Evolutionary conservation across 352 stramenopile genomes (phyloP), one percentile per base, ranked within the genome.

Genomic region (Pythium pyrilobum): DNA sequence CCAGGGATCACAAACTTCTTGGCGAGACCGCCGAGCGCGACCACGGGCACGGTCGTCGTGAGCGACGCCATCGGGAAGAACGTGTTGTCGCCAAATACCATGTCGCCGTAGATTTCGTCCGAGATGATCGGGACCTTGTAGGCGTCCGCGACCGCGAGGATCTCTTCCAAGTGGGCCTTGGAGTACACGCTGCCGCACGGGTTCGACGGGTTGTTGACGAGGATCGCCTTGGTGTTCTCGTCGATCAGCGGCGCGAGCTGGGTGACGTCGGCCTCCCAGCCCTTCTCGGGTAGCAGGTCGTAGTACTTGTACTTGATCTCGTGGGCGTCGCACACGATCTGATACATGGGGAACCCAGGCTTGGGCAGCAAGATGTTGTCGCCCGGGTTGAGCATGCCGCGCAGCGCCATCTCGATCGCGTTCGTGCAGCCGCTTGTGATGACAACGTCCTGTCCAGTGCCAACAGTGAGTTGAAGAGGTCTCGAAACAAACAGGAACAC

Each of bases 201-300:
- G 70, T 98, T 98, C 11, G 65, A 89, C 68, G 56, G 96, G 72
- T 98, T 98, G 66, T 97, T 98, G 24, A 98, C 64, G 11, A 98
- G 44, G 41, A 98, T 98, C 11, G 86, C 73, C 46, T 77, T 85
- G 13, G 84, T 96, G 39, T 81, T 80, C 18, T 74, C 69, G 51
- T 92, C 73, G 24, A 98, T 69, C 7, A 93, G 66, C 5, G 76
- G 76, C 62, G 97, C 76, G 54, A 98, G 85, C 40, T 96, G 77
- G 42, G 93, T 73, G 23, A 98, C 56, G 56, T 98, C 94, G 24
- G 74, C 86, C 46, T 98, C 88, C 94, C 94, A 98, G 53, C 89
- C 83, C 36, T 81, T 72, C 20, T 95, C 70, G 2, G 89, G 84
- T 39, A 80, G 62, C 9, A 91, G 58, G 56, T 92, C 76, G 73